phyloP scores from a whole-genome alignment of 768 basidiomycete species.

The Naganishia antarctica region DNA sequence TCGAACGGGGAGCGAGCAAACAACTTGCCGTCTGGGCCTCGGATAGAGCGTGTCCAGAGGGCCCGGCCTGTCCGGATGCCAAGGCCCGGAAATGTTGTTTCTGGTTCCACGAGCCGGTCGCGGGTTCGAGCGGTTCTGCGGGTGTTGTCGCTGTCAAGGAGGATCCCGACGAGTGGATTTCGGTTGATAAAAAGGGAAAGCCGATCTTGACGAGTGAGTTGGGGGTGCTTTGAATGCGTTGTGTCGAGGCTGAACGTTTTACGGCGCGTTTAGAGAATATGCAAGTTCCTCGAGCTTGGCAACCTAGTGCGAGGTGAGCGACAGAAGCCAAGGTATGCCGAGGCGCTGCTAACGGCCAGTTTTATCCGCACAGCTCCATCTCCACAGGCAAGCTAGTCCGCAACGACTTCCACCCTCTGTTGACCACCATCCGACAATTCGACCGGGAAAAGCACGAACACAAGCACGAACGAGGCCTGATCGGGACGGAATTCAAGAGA shows the following conservation, averaged over 20 bases:
- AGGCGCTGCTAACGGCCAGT: too few species aligned
- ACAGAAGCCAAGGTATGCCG: too few species aligned
- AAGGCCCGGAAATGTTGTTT: not conserved
- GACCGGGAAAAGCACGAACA: not conserved
- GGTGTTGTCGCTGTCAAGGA: not conserved
- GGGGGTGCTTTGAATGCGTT: not conserved
- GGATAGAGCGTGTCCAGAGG: conserved; percentile 6
- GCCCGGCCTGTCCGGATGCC: not conserved
- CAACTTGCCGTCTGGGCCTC: conserved; percentile 13
- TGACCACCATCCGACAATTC: conserved; percentile 10
- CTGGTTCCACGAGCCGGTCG: not conserved
- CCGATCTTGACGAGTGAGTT: conserved; percentile 3
- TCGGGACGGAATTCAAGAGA: conserved; percentile 16
- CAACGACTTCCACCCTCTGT: conserved; percentile 6
- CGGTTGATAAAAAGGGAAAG: conserved; percentile 13
- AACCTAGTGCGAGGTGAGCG: conserved; percentile 7
- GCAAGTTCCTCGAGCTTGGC: not conserved
- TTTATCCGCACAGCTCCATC: not conserved
- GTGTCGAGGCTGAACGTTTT: not conserved
- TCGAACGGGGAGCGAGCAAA: not conserved
- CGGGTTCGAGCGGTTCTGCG: too few species aligned
- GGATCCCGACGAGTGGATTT: not conserved
- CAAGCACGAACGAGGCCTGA: conserved; percentile 16
- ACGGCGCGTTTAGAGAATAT: not conserved
- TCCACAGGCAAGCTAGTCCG: conserved; percentile 6